Evolutionary conservation across 2,329 filamentous ascomycete species (phyloP), one percentile per base, ranked within the genome.

Genomic region (Ascocoryne sarcoides): DNA sequence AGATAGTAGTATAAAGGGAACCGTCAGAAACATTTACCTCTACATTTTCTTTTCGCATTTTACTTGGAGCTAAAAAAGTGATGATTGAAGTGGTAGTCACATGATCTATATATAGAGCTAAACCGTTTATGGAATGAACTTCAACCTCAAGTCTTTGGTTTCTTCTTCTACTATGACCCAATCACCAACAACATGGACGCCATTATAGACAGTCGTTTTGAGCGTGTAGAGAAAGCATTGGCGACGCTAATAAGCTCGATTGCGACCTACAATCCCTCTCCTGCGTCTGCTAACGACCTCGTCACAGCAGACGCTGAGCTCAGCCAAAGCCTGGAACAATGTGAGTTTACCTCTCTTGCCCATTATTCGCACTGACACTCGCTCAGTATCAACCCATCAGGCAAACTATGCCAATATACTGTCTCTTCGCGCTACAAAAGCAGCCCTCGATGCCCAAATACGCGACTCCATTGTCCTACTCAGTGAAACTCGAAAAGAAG

Each of bases 181-280:
- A n/a, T n/a, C n/a, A n/a, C n/a, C 21, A 18, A 29, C 39, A 54
- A 37, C 20, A 84, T 84, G 80, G 75, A 84, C 49, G 69, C 69
- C 34, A 64, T 71, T 36, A 69, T 84, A 5, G 76, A 82, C 47
- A 59, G 56, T 33, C 76, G 73, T 52, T 82, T 84, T 45, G 75
- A 81, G 57, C 74, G 76, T 36, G 66, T 84, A 20, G 80, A 84
- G 53, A 75, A 73, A 53, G 76, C 78, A 1, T 67, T 93, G 15
- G 71, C 74, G 10, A 76, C 68, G 19, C 68, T 93, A 23, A 80
- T 88, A 51, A 83, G 88, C 59, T 89, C 84, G 0, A 82, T 93
- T 47, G 73, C 84, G 4, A 84, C 86, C 49, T 90, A 89, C 63
- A 86, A 88, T 54, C 85, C 86, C 0, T 84, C 82, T 5, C 66